Evolutionary conservation across 2,329 filamentous ascomycete genomes (phyloP).

Genomic region (Diaporthe ilicicola): DNA sequence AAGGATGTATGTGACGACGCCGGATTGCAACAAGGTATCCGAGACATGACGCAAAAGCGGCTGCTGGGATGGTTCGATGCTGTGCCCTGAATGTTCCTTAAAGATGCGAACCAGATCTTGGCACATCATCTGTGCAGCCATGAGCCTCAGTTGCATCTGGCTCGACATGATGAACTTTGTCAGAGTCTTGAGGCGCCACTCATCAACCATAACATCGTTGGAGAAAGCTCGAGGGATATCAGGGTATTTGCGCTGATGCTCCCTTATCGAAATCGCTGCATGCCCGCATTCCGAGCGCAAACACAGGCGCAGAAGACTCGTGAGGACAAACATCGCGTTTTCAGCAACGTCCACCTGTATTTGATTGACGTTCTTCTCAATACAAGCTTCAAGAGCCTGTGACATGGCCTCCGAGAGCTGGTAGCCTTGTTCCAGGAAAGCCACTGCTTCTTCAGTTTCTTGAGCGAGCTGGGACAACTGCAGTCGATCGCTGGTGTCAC

Average conservation of each 20-base stretch:
- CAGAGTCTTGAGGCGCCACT: slow-evolving; percentile 76
- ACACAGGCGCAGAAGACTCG: slow-evolving; percentile 53
- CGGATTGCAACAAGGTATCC: slow-evolving; percentile 72
- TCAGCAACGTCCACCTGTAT: slow-evolving; percentile 56
- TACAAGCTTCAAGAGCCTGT: slow-evolving; percentile 51
- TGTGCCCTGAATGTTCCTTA: slow-evolving; percentile 61
- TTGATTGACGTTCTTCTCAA: slow-evolving; percentile 65
- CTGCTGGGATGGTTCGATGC: slow-evolving; percentile 45
- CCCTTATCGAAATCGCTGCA: slow-evolving; percentile 44
- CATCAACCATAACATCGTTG: slow-evolving; percentile 61
- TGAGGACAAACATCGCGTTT: slow-evolving; percentile 50
- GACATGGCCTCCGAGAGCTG: slow-evolving; percentile 54
- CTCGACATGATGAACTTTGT: slow-evolving; percentile 80
- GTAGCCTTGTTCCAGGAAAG: slow-evolving; percentile 46
- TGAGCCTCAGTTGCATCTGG: slow-evolving; percentile 89
- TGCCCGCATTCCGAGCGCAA: slow-evolving; percentile 49
- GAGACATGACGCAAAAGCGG: slow-evolving; percentile 73
- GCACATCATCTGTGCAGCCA: slow-evolving; percentile 80
- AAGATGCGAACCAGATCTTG: slow-evolving; percentile 73
- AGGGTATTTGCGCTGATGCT: slow-evolving; percentile 47
- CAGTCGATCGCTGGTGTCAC: slow-evolving; percentile 35
- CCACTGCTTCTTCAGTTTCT: slow-evolving; percentile 40
- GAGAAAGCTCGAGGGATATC: slow-evolving; percentile 49
- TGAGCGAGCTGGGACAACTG: slow-evolving; percentile 32
- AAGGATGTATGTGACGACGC: slow-evolving; percentile 85